phyloP scores from a whole-genome alignment of 768 basidiomycete species.

The Saitozyma podzolica region DNA sequence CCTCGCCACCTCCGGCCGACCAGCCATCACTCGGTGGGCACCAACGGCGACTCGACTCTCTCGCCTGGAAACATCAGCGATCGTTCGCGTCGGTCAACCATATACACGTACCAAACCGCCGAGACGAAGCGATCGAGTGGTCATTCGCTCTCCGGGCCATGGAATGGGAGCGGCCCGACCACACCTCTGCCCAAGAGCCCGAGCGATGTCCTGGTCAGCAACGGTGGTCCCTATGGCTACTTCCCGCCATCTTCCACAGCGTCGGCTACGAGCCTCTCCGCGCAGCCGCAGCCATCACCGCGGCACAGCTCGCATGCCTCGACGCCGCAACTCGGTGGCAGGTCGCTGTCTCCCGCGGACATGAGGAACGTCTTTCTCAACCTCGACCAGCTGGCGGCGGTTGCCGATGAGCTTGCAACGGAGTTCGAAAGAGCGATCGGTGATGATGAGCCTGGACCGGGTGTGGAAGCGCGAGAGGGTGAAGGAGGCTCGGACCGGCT shows the following conservation, averaged over 20 bases:
- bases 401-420: slow-evolving; percentile 47
- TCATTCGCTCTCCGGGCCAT: not conserved
- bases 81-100: slow-evolving; percentile 27
- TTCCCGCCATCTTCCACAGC: slow-evolving; percentile 11
- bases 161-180: slow-evolving; percentile 1
- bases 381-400: slow-evolving; percentile 47
- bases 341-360: slow-evolving; percentile 42
- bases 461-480: slow-evolving; percentile 17
- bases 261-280: not conserved
- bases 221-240: slow-evolving; percentile 5
- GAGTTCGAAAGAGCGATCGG: slow-evolving; percentile 45
- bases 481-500: slow-evolving; percentile 38
- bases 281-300: slow-evolving; percentile 21
- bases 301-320: not conserved
- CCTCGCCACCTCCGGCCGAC: slow-evolving; percentile 33
- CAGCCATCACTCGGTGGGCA: slow-evolving; percentile 16
- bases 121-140: slow-evolving; percentile 31
- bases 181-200: slow-evolving; percentile 22
- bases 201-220: not conserved
- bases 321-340: slow-evolving; percentile 16
- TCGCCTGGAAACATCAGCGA: slow-evolving; percentile 20
- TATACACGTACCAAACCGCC: slow-evolving; percentile 40
- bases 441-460: slow-evolving; percentile 32
- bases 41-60: slow-evolving; percentile 12
- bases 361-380: slow-evolving; percentile 51